Conservation (phyloP, 345 rosid species). For the Clarkia xantiana region DNA sequence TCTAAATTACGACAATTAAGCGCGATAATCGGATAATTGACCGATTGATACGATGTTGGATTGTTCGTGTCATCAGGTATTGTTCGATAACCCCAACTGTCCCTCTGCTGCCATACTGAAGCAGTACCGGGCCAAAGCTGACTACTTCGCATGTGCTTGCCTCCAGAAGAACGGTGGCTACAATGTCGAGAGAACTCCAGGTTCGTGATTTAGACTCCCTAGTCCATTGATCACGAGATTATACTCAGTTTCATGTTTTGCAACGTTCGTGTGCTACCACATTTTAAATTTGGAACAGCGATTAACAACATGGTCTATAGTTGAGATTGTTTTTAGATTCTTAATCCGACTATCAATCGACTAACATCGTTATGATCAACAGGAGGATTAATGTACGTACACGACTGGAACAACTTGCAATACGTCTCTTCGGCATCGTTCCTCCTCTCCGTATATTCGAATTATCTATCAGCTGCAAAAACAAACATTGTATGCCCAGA, state of each 20-base stretch:
- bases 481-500: conserved; percentile 48
- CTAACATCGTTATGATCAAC: neutral
- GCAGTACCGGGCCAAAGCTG: conserved; percentile 63
- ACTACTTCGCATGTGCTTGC: conserved; percentile 76
- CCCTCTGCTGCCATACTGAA: conserved; percentile 25
- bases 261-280: no score
- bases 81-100: conserved; percentile 44
- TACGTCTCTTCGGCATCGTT: conserved; percentile 65
- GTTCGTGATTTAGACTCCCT: no score
- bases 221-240: no score
- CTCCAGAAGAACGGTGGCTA: conserved; percentile 62
- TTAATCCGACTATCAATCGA: neutral
- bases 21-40: neutral
- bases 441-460: conserved; percentile 51
- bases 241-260: no score
- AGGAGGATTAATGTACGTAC: conserved; percentile 63
- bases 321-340: no score
- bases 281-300: no score
- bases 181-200: conserved; percentile 55
- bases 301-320: no score
- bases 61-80: conserved; percentile 22
- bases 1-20: neutral
- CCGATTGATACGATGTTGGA: neutral
- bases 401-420: conserved; percentile 87
- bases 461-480: conserved; percentile 46